These are phyloP conservation scores for Schizonepeta tenuifolia DNA, from an alignment of 257 asterid genomes.

Conservation along the genomic window DNA sequence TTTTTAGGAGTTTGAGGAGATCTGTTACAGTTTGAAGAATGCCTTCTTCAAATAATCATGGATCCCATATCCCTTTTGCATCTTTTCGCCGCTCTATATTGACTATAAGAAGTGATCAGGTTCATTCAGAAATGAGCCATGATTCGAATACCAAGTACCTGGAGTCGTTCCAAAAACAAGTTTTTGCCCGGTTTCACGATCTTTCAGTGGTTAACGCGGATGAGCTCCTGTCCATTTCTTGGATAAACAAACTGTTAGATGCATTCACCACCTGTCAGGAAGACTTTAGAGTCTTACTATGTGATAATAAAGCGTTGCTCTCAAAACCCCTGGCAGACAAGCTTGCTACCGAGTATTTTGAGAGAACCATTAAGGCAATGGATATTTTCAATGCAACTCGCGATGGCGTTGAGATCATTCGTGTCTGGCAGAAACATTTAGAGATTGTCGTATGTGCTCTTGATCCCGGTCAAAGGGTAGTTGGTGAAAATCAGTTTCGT, in stretches of 20 bases:
- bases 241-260: constrained; percentile 76
- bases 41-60: constrained; percentile 75
- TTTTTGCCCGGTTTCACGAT: constrained; percentile 55
- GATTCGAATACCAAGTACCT: constrained; percentile 46
- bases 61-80: constrained; percentile 66
- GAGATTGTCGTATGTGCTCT: constrained; percentile 73
- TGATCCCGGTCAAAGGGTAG: constrained; percentile 45
- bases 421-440: constrained; percentile 77
- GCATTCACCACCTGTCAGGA: constrained; percentile 66
- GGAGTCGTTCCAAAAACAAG: constrained; percentile 64
- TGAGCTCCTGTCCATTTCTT: constrained; percentile 79
- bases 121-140: constrained; percentile 60
- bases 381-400: constrained; percentile 89
- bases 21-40: constrained; percentile 42
- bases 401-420: constrained; percentile 79
- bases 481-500: constrained; percentile 75
- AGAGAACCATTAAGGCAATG: constrained; percentile 77
- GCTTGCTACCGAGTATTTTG: constrained; percentile 68
- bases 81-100: constrained; percentile 83
- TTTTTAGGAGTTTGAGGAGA: constrained; percentile 37
- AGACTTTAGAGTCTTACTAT: constrained; percentile 52
- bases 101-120: constrained; percentile 59
- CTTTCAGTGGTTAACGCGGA: constrained; percentile 55
- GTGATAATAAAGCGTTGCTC: constrained; percentile 49
- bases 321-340: constrained; percentile 59